Base-by-base conservation (phyloP, 2,329 filamentous ascomycete genomes). In the Colletotrichum costaricense region DNA sequence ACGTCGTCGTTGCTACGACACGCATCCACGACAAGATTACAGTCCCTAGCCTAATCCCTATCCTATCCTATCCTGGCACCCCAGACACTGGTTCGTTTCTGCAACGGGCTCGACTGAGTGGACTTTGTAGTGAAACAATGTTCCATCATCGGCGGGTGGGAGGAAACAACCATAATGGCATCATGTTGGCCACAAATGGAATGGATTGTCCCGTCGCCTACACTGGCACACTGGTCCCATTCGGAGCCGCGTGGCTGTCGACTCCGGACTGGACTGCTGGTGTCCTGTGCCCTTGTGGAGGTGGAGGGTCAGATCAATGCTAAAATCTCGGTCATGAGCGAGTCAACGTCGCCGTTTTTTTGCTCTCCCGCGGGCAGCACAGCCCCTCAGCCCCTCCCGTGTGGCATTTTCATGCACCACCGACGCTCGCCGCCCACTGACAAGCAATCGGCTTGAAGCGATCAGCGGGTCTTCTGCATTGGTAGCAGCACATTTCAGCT, bases 401-500 rank as follows among this genome's bases (percentile, higher is more conserved):
- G 58, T 67, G 67, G 68, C 52, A 46, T 62, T 22, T n/a, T 74
- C 38, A 74, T 74, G 71, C 62, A 72, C 49, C 46, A 54, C 46
- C 46, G 63, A 38, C 33, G 38, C 56, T 56, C 67, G 49, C 56
- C 35, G 35, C 49, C 72, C 72, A 63, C 68, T 63, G 38, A 67
- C 57, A 59, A 63, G 57, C 72, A 71, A 58, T 63, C 72, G 68
- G 57, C 63, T 67, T 63, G 24, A 72, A 67, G 62, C 56, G 72
- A 67, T 74, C 72, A 74, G 72, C 68, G 68, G 72, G 68, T 63
- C 72, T 59, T 63, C 55, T 72, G 72, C 72, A 28, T 58, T n/a
- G 57, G 60, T 67, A 63, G 67, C 68, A 72, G 72, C 55, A 58
- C 63, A 62, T 72, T 74, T 74, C 72, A 74, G 72, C 72, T 74